Base-by-base conservation (phyloP, 768 basidiomycete species). In the Terana coerulea region DNA sequence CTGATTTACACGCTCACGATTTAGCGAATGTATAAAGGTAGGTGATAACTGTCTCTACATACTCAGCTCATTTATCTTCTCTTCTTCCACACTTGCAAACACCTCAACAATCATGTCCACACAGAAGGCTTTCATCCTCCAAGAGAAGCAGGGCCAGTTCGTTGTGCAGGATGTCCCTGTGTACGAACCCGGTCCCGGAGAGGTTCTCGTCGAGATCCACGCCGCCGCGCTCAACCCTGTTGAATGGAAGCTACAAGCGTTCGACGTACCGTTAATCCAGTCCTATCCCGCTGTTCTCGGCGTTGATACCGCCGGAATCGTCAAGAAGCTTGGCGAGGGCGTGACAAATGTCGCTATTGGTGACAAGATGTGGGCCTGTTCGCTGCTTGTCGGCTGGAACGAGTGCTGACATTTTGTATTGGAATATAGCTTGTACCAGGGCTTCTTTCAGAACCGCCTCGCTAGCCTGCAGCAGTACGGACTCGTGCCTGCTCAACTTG, bases 271-370 rank as follows among this genome's bases (percentile, higher is more conserved):
- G 41, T n/a, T n/a, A 57, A 47, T 70, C n/a, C 55, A 72, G 4
- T 45, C 55, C 1, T 78, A 56, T 55, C 75, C 72, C 15, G 60
- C 42, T 37, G 30, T 61, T 6, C 35, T 54, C 5, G 57, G 60
- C 15, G 14, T 28, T 1, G 58, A 61, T 36, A 50, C 42, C 24
- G 66, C 75, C 0, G 75, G 76, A 2, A 55, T 62, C 11, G 72
- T 78, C 19, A 67, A 67, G 24, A 62, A 63, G 14, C 57, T 73
- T 17, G 76, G 75, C n/a, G 61, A 67, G 19, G 71, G 64, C 5
- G 73, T 75, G 0, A 55, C 49, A 10, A 54, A 56, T 17, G 70
- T 72, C 36, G 61, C 61, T 41, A 65, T 67, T 24, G 76, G 76
- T 29, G 72, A 77, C 58, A 70, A 60, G 43, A 71, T 77, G 72